Percentiles rank a stretch among this genome's conserved stretches.
phyloP scores from a whole-genome alignment of 805 yeast genomes.

The Schizosaccharomyces octosporus region DNA sequence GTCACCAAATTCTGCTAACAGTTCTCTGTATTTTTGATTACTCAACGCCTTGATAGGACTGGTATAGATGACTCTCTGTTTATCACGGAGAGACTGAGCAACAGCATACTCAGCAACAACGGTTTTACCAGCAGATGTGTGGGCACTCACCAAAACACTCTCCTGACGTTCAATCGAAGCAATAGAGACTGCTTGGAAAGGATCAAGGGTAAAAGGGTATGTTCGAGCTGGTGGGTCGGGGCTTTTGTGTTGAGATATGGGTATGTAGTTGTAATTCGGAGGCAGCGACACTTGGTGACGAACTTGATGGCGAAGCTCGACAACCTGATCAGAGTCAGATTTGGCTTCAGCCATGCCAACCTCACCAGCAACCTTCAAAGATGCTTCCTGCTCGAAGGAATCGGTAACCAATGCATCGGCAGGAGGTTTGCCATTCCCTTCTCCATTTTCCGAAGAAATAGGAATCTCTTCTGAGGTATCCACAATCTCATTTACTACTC shows the following conservation, averaged over 20 bases:
- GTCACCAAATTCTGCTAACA: constrained; percentile 79
- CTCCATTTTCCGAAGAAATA: neutral
- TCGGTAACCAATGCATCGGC: constrained; percentile 46
- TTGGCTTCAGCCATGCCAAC: constrained; percentile 33
- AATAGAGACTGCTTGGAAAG: constrained; percentile 90
- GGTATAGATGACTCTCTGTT: constrained; percentile 83
- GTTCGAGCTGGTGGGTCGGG: constrained; percentile 50
- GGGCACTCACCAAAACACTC: constrained; percentile 90
- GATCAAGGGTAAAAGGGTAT: constrained; percentile 82
- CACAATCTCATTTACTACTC: neutral
- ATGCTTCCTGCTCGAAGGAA: constrained; percentile 67
- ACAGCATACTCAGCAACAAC: constrained; percentile 94
- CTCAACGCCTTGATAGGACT: constrained; percentile 89
- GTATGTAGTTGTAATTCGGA: constrained; percentile 65
- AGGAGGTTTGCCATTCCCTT: neutral
- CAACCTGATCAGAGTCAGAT: constrained; percentile 21
- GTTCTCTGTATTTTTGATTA: constrained; percentile 80
- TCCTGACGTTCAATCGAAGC: constrained; percentile 89
- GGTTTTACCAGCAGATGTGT: constrained; percentile 91
- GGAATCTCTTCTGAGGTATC: constrained; percentile 4
- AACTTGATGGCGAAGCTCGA: constrained; percentile 71
- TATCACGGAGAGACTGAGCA: constrained; percentile 76
- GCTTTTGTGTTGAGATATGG: constrained; percentile 72
- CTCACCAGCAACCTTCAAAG: constrained; percentile 67
- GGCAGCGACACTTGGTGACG: constrained; percentile 96